Base-by-base conservation (phyloP, 75 land plant genomes). In the Pinus tabuliformis region DNA sequence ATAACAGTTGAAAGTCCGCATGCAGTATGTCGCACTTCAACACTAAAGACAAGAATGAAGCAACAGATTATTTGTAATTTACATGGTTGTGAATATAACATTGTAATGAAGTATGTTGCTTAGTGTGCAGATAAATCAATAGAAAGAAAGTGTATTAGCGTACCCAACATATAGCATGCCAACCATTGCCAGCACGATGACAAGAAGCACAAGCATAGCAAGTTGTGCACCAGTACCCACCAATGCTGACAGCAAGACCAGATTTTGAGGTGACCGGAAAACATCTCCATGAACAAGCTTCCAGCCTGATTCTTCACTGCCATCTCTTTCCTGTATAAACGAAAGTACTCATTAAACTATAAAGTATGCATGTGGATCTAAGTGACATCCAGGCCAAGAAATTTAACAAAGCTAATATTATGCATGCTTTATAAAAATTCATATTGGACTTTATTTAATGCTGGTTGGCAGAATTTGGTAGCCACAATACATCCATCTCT, bases 281-380 rank as follows among this genome's bases (percentile, higher is more conserved):
- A 81, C 83, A 81, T 81, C 83, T 22, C 83, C 83, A 68, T 81
- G 83, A n/a, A 81, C 83, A 66, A 81, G 83, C 82, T 81, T 81
- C 83, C 83, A 81, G 11, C 83, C 83, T 18, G 83, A 81, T 70
- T 81, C 83, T 81, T 81, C 83, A 78, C 56, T 56, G 6, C 81
- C 83, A 78, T 81, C 83, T 78, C 83, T 79, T 57, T 81, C 83
- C 83, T 81, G 62, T 26, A 37, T 18, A 64, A 26, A 45, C 7
- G 58, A 80, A 78, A 2, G n/a, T 59, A 22, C 33, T 21, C 20
- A 76, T 76, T 76, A 28, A 18, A 73, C 28, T 39, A 7, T 26
- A 18, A 68, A 20, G 36, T 68, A 45, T 68, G 72, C 22, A 3
- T n/a, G 21, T 42, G 49, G 52, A 68, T 68, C 33, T 68, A 68